Evolutionary conservation across 1,284 basidiomycete species (phyloP), one percentile per base, ranked within the genome.

Genomic region (Agroathelia rolfsii): DNA sequence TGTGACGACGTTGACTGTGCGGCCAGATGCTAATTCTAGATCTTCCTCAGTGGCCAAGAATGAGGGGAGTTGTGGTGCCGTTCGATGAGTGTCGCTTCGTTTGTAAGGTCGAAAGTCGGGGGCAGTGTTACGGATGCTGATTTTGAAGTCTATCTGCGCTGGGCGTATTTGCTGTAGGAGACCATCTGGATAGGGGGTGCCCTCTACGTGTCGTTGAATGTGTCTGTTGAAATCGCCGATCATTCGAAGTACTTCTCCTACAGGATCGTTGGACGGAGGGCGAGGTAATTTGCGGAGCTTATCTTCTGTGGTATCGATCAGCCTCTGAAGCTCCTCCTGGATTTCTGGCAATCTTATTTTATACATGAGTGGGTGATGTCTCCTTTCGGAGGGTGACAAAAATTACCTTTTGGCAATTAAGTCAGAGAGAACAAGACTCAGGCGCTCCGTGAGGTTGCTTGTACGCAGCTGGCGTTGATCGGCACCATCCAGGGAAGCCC

Each of bases 331-430:
- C 35, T 70, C 66, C 0, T 61, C 53, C 30, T 71, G 69, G 6
- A 81, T 71, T 35, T 67, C 58, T 0, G 80, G 81, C 1, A 85
- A 62, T 28, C 82, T 85, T 32, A n/a, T 4, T n/a, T n/a, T n/a
- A n/a, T n/a, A n/a, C n/a, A n/a, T n/a, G n/a, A n/a, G n/a, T n/a
- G n/a, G n/a, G n/a, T n/a, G n/a, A n/a, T n/a, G n/a, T n/a, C n/a
- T n/a, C n/a, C n/a, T n/a, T n/a, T n/a, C n/a, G n/a, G n/a, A 13
- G 21, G 15, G 6, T 10, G 11, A 7, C 13, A 7, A 5, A 3
- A 27, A 42, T 14, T 14, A 54, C 56, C 49, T 43, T 16, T 48
- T 44, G 6, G 39, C 36, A 30, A 62, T 60, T 21, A 56, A 47
- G 5, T 40, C 42, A 0, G 56, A 58, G 2, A 67, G 44, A 1